Evolutionary conservation across 192 early-diverging fungal species (phyloP), one percentile per base, ranked within the genome.

Genomic region (Coemansia sp.): DNA sequence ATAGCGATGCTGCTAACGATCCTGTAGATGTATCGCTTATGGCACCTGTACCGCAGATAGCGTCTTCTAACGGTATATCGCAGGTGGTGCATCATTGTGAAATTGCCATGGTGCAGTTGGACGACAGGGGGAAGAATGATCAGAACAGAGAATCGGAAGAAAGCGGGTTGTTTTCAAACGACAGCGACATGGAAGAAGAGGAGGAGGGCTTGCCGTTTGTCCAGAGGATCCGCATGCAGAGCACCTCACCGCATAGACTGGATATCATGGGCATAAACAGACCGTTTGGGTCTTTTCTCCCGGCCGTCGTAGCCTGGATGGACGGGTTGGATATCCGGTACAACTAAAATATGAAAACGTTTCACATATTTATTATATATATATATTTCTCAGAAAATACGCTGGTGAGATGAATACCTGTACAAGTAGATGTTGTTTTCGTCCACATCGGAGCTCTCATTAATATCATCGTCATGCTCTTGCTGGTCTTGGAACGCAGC

Each of bases 241-340:
- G 58, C 58, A 60, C 58, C 9, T 34, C 34, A 14, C n/a, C 36
- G 39, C 57, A 65, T 56, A 61, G 20, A 36, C 54, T 71, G 61
- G 60, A 65, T 3, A 2, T 74, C 39, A 38, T 83, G 58, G 80
- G 80, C 7, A 68, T 77, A 28, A 83, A 83, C 64, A 68, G 67
- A 1, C 43, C 72, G n/a, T 69, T 74, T 17, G 70, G 75, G 35
- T 51, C 72, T 0, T 5, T 75, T 1, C 45, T 83, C 3, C 72
- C 80, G 0, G 20, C 52, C 11, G 8, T 73, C 1, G 75, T 83
- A 5, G 71, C 80, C 12, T 83, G 80, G 80, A 83, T 83, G 80
- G 80, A 83, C 20, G 80, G 80, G 1, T 38, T 83, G 43, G 80
- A 83, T 38, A 64, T 83, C 22, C 71, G 80, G 18, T 64, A 65